phyloP scores from a whole-genome alignment of 805 yeast species.

The Myxozyma melibiosi region DNA sequence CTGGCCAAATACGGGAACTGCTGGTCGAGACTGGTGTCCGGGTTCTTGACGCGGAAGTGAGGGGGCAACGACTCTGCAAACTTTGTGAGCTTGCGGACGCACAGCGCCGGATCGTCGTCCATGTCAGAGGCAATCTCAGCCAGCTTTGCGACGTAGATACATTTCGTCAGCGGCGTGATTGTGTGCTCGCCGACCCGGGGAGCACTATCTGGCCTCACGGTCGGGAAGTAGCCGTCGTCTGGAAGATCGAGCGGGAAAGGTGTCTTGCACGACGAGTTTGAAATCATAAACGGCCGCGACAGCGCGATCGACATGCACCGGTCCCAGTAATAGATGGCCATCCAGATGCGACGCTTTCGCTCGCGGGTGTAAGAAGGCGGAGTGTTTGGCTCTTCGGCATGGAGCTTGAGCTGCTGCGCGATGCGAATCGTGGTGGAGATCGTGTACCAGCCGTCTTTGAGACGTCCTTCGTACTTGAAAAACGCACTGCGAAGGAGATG shows the following conservation, averaged over 20 bases:
- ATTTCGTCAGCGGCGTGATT: conserved; percentile 8
- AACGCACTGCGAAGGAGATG: conserved; percentile 13
- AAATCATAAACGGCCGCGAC: conserved; percentile 29
- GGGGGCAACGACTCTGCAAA: conserved; percentile 22
- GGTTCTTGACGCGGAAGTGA: conserved; percentile 10
- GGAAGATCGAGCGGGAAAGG: conserved; percentile 28
- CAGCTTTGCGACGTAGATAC: conserved; percentile 1
- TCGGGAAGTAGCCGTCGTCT: conserved; percentile 23
- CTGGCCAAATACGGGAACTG: conserved; percentile 5
- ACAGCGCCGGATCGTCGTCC: conserved; percentile 13
- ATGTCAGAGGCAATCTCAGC: conserved; percentile 10
- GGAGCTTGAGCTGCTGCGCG: conserved; percentile 29
- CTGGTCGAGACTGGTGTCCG: conserved; percentile 18
- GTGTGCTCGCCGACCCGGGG: neutral
- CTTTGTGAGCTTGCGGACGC: conserved; percentile 4
- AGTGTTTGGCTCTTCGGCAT: conserved; percentile 20
- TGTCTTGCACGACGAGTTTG: conserved; percentile 5
- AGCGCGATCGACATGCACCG: conserved; percentile 21
- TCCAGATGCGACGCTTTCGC: conserved; percentile 26
- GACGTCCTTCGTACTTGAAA: conserved; percentile 21
- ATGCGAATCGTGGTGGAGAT: conserved; percentile 19
- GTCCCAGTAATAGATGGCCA: conserved; percentile 29
- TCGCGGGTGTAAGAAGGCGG: conserved; percentile 27
- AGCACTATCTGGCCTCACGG: neutral
- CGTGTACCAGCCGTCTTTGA: conserved; percentile 27